Base-by-base conservation (phyloP, 345 rosid genomes). In the Microthlaspi erraticum region DNA sequence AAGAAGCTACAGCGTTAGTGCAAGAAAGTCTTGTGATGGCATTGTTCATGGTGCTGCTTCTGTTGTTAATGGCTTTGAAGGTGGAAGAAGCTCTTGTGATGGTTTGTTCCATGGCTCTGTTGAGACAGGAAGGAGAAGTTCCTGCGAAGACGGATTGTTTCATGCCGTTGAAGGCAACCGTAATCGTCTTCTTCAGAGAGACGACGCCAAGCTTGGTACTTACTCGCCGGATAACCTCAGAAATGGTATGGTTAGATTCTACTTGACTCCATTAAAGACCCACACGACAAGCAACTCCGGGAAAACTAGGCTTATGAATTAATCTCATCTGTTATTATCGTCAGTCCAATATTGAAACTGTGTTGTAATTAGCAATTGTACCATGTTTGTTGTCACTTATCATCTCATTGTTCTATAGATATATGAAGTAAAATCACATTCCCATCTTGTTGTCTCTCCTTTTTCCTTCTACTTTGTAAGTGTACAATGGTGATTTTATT, bases 161-260 rank as follows among this genome's bases (percentile, higher is more conserved):
- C 34, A 64, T 56, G 63, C 80, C 50, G 16, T 33, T 46, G 80
- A 66, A 52, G 38, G 56, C 36, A 76, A 64, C 57, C 9, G 2
- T 4, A 69, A 64, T 18, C 64, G 64, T 19, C 66, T 55, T 64
- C 49, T 63, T 0, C 73, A 53, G 51, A 34, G 62, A 68, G 64
- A 61, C 14, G 29, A 54, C 11, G 29, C 60, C 7, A 66, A 72
- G 73, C 66, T 52, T 74, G 60, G 19, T 29, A 58, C 69, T 51
- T 71, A 66, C 46, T 41, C 76, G 12, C 68, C 80, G 6, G 66
- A 77, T 6, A 77, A 66, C 59, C 72, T 71, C 55, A 86, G 80
- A 65, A 87, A 84, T 71, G 86, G 91, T 10, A 39, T 87, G 59
- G 79, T 87, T 50, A 73, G 88, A 76, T 90, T 87, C 73, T 87